phyloP scores from a whole-genome alignment of 2,329 filamentous ascomycete species.

The Sphaerostilbella broomeana region DNA sequence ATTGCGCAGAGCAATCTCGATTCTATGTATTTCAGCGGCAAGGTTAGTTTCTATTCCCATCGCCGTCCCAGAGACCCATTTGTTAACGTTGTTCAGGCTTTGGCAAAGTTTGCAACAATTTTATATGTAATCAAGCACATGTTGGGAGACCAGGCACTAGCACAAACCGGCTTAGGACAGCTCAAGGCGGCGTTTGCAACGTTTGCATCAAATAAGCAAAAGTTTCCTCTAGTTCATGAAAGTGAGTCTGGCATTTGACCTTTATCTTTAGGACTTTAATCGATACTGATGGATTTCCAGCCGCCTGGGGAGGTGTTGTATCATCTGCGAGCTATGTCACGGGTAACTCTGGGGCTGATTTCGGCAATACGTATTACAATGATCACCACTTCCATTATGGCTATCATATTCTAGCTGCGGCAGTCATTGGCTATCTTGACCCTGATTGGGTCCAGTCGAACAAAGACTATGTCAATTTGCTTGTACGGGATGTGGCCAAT shows the following conservation, averaged over 20 bases:
- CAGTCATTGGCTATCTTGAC: conserved; percentile 75
- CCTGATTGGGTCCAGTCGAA: conserved; percentile 66
- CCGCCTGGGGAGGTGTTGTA: conserved; percentile 72
- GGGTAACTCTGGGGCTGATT: conserved; percentile 66
- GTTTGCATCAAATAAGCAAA: conserved; percentile 62
- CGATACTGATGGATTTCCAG: conserved; percentile 27
- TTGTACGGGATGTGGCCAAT: conserved; percentile 80
- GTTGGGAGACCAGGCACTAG: conserved; percentile 50
- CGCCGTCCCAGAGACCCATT: no score
- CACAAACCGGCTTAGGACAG: conserved; percentile 50
- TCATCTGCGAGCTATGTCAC: conserved; percentile 67
- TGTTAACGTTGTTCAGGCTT: conserved; percentile 36
- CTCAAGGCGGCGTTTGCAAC: conserved; percentile 60
- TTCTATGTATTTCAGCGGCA: conserved; percentile 92
- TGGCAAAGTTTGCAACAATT: conserved; percentile 70
- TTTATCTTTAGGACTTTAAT: not conserved
- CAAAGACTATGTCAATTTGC: conserved; percentile 70
- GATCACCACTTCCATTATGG: conserved; percentile 74
- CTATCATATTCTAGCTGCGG: conserved; percentile 83
- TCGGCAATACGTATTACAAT: conserved; percentile 84
- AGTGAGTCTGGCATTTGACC: conserved; percentile 33
- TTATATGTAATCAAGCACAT: conserved; percentile 60
- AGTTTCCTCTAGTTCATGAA: conserved; percentile 59
- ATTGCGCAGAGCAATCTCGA: conserved; percentile 64
- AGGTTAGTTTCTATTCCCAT: conserved; percentile 50